A percentile compares a stretch with the other conserved stretches of the same genome.
These are phyloP conservation scores for Limonomyces culmigenus DNA, from an alignment of 1,284 basidiomycete genomes.

Conservation along the genomic window DNA sequence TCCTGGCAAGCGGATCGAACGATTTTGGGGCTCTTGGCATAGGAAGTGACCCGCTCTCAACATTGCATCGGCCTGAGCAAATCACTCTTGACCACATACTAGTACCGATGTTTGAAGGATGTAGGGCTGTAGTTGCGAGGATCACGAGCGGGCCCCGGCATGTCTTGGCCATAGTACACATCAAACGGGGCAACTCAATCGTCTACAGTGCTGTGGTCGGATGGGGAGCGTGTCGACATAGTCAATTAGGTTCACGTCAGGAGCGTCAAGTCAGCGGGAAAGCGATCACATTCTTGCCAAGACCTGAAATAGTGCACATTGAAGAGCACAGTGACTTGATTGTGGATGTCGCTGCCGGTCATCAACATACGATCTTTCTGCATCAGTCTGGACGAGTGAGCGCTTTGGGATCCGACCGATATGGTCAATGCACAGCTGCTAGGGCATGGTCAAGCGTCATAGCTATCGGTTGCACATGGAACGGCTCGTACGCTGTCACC, in stretches of 20 bases:
- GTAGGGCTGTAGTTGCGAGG: not conserved
- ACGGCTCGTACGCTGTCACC: conserved; percentile 49
- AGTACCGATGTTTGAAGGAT: not conserved
- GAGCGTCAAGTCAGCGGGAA: too few species aligned
- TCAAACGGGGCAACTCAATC: conserved; percentile 4
- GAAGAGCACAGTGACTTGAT: too few species aligned
- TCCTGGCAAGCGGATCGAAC: conserved; percentile 70
- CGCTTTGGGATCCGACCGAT: conserved; percentile 50
- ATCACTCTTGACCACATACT: not conserved
- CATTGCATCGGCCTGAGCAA: not conserved
- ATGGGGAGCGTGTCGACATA: not conserved
- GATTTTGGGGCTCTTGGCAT: conserved; percentile 70
- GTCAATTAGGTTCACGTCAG: not conserved
- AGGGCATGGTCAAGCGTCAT: conserved; percentile 12
- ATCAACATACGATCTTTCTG: conserved; percentile 54
- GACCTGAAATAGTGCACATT: too few species aligned
- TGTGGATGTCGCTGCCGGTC: conserved; percentile 33
- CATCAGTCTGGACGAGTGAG: conserved; percentile 28
- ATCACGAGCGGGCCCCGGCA: not conserved
- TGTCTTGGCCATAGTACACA: not conserved
- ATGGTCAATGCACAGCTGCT: conserved; percentile 42
- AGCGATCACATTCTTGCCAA: too few species aligned
- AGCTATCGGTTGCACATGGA: conserved; percentile 60
- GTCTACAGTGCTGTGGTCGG: not conserved
- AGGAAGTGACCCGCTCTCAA: conserved; percentile 12